These are phyloP conservation scores for Pythium vanterpoolii DNA, from an alignment of 352 stramenopile species.

Conservation along the genomic window DNA sequence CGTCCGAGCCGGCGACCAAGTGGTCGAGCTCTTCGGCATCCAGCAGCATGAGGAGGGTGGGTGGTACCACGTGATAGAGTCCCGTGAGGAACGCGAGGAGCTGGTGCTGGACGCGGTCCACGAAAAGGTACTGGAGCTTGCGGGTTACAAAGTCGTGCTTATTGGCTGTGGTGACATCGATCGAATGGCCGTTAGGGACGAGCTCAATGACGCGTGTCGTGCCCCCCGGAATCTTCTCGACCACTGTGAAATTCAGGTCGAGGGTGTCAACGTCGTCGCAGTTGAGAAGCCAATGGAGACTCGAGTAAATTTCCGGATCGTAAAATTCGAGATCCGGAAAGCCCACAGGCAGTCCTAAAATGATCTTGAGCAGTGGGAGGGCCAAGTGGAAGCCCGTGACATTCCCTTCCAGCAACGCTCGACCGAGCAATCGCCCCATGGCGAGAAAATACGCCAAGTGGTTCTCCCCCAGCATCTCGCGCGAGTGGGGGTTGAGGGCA, in stretches of 20 bases:
- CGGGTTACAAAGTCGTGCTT: conserved; percentile 92
- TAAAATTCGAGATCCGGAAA: conserved; percentile 92
- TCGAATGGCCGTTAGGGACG: conserved; percentile 40
- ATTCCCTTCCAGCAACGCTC: conserved; percentile 86
- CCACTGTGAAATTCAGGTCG: conserved; percentile 63
- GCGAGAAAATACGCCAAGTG: conserved; percentile 70
- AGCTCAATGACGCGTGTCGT: conserved; percentile 39
- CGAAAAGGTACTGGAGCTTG: conserved; percentile 92
- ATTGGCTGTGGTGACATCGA: conserved; percentile 94
- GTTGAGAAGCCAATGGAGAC: conserved; percentile 61
- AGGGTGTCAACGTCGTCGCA: conserved; percentile 52
- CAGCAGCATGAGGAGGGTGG: conserved; percentile 88
- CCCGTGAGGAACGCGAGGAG: conserved; percentile 91
- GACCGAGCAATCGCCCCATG: conserved; percentile 48
- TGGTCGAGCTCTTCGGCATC: conserved; percentile 94
- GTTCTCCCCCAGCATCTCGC: conserved; percentile 52
- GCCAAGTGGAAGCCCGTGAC: conserved; percentile 94
- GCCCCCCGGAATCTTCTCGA: conserved; percentile 27
- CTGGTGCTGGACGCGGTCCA: conserved; percentile 90
- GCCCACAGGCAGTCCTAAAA: conserved; percentile 93
- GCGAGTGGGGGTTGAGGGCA: conserved; percentile 65
- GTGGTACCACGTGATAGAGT: conserved; percentile 95
- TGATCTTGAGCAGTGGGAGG: conserved; percentile 95
- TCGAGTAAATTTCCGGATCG: conserved; percentile 55
- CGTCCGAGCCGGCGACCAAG: conserved; percentile 87